These are phyloP conservation scores for Metschnikowia dekortorum DNA, from an alignment of 805 yeast genomes.

Conservation along the genomic window DNA sequence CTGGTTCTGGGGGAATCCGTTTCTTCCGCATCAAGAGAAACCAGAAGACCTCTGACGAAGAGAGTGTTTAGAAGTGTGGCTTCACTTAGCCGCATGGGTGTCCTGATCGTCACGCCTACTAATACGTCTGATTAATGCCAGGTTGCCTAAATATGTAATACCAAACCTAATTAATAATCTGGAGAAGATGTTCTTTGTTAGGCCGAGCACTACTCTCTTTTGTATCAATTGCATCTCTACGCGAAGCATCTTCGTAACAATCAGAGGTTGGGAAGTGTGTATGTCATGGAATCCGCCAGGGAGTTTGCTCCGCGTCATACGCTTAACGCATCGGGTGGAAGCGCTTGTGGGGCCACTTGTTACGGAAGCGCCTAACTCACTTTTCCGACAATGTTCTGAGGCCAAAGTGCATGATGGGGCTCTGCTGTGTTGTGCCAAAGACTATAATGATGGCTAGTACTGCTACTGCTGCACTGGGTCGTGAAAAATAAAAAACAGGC, in stretches of 20 bases:
- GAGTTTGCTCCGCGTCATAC: neutral
- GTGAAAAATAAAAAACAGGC: neutral
- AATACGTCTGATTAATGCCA: neutral
- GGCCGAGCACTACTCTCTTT: neutral
- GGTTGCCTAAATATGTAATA: slow-evolving; percentile 2
- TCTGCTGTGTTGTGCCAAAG: neutral
- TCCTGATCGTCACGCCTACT: neutral
- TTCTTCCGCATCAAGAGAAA: slow-evolving; percentile 69
- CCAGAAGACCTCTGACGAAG: slow-evolving; percentile 41
- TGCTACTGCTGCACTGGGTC: neutral
- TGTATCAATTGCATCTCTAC: neutral
- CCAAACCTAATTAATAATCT: neutral
- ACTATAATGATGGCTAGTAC: neutral
- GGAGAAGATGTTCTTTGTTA: neutral
- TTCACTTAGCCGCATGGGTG: neutral
- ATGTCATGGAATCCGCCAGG: neutral
- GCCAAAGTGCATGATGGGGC: neutral
- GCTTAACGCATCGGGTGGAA: neutral
- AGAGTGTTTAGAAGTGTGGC: slow-evolving; percentile 30
- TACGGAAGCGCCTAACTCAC: neutral
- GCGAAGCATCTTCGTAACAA: neutral
- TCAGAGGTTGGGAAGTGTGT: neutral
- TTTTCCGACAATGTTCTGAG: neutral
- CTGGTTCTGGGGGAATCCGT: slow-evolving; percentile 56
- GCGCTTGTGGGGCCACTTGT: neutral